Evolutionary conservation across 805 yeast species (phyloP), one percentile per base, ranked within the genome.

Genomic region (Saccharomycopsis sp.): DNA sequence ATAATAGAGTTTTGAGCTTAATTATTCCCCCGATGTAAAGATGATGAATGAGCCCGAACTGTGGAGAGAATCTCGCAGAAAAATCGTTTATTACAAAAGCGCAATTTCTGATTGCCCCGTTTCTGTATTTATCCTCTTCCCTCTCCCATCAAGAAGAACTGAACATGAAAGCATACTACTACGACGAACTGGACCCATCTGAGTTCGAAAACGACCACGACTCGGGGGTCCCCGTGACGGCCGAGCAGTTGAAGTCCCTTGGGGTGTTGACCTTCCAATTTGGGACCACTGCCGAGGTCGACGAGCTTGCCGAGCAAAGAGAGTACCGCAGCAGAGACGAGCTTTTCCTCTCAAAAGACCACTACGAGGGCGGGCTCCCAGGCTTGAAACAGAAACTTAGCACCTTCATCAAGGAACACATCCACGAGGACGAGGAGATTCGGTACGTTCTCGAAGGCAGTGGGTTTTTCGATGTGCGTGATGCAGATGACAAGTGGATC

Each of bases 391-490:
- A 64, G 38, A 85, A 86, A 58, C 67, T 89, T 58, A 65, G 71
- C 48, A 69, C 63, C 32, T 87, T 88, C 60, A 84, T 77, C 63
- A 65, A 71, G 34, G 96, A 89, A 55, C 98, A 89, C 60, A 67
- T 86, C 40, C 98, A 89, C 57, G 97, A 89, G 57, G 98, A 89
- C 57, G 98, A 89, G 62, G 98, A 89, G 64, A 89, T 89, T 56
- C 68, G 98, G 50, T 89, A 87, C 61, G 75, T 87, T 39, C 55
- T 81, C 15, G 95, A 81, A 20, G 98, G 98, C 9, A 81, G 77
- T 42, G 97, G 98, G 0, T 89, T 71, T 61, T 89, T 89, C 55
- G 97, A 89, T 55, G 85, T 89, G 5, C 71, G 95, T 50, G 80
- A 75, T 53, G 54, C 63, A 22, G 55, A 69, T 9, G 71, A 70